Evolutionary conservation across 2,329 filamentous ascomycete species (phyloP), one percentile per base, ranked within the genome.

Genomic region (Fusarium penzigii): DNA sequence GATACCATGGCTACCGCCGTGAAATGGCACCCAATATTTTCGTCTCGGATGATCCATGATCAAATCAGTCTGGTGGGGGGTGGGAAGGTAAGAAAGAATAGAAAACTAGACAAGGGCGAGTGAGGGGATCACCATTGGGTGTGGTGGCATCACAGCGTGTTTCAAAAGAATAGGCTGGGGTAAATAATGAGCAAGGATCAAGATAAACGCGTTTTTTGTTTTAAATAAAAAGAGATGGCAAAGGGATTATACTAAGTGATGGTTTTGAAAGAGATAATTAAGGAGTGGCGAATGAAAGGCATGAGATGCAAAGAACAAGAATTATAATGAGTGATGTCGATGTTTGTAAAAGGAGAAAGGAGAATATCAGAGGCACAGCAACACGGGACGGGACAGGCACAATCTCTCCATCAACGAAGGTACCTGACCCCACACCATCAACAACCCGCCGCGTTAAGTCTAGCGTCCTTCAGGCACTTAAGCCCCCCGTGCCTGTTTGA

Each of bases 21-120:
- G 40, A 46, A 55, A 61, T 44, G 51, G 53, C 41, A 55, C 34
- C 49, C 49, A 42, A 42, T 51, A 46, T 49, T 49, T 58, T 48
- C 52, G 56, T 51, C 49, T 56, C 51, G 62, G 54, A 48, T 54
- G 49, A 45, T 54, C 45, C 51, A 63, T 63, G 39, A 53, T 61
- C 53, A 46, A 16, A 41, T 5, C 4, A 25, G 20, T 25, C 20
- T 25, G 44, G 32, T 39, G 44, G 47, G 9, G 40, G 25, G n/a
- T 40, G 8, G 39, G 9, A n/a, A 10, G n/a, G 49, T 34, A 34
- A 36, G 41, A 44, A 42, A 53, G 29, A 44, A 55, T 42, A 48
- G 25, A 46, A 44, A 44, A 38, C 16, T 46, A 49, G 53, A 38
- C 49, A 43, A 46, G 52, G 48, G 51, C 42, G 29, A 55, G 42